Evolutionary conservation across 345 rosid species (phyloP).

Genomic region (Hevea brasiliensis): DNA sequence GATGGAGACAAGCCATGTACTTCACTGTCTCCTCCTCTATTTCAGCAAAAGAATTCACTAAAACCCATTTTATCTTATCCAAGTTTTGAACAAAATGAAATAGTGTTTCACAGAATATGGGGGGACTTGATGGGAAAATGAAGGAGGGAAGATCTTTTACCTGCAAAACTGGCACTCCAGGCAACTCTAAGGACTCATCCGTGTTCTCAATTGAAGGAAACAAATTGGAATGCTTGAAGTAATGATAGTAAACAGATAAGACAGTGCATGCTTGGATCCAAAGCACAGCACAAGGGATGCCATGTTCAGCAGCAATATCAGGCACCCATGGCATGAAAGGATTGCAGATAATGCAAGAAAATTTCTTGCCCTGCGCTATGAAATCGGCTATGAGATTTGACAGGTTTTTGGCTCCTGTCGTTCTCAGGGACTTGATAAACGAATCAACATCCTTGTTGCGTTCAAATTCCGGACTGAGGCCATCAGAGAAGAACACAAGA

Average conservation of each 20-base stretch:
- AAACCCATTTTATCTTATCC: constrained; percentile 48
- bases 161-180: constrained; percentile 40
- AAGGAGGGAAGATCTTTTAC: constrained; percentile 53
- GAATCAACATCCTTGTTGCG: constrained; percentile 17
- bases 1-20: constrained; percentile 19
- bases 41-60: constrained; percentile 50
- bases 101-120: constrained; percentile 9
- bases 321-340: constrained; percentile 61
- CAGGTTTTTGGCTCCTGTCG: constrained; percentile 36
- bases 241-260: constrained; percentile 48
- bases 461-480: constrained; percentile 42
- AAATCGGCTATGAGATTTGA: constrained; percentile 34
- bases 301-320: constrained; percentile 34
- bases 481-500: constrained; percentile 52
- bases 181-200: constrained; percentile 28
- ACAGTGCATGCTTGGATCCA: constrained; percentile 59
- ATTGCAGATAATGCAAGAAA: constrained; percentile 35
- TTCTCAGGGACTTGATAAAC: constrained; percentile 24
- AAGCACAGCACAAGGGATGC: constrained; percentile 49
- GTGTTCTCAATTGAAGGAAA: constrained; percentile 39
- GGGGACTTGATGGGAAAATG: constrained; percentile 31
- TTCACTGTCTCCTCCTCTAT: constrained; percentile 43
- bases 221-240: constrained; percentile 22
- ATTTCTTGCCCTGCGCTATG: constrained; percentile 5
- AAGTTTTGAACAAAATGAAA: constrained; percentile 31